These are phyloP conservation scores for Dactylellina drechsleri DNA, from an alignment of 2,329 filamentous ascomycete species.

Conservation along the genomic window DNA sequence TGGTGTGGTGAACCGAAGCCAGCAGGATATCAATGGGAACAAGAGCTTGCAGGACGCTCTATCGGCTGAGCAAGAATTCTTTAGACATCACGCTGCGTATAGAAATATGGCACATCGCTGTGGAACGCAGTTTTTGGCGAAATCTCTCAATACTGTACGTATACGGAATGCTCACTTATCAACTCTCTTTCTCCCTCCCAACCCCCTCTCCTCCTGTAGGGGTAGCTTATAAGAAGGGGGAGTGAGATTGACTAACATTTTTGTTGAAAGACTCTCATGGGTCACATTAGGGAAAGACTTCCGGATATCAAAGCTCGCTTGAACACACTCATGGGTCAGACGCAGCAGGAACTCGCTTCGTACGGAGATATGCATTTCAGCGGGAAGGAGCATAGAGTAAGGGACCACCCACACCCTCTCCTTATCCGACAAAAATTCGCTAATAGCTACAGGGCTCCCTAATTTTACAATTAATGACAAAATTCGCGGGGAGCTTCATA, in stretches of 20 bases:
- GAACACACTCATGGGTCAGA: slow-evolving; percentile 99
- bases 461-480: slow-evolving; percentile 96
- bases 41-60: slow-evolving; percentile 94
- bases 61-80: slow-evolving; percentile 90
- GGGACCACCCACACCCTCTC: neutral
- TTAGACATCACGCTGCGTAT: slow-evolving; percentile 96
- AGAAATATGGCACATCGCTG: slow-evolving; percentile 93
- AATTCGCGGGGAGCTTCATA: slow-evolving; percentile 97
- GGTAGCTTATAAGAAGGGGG: slow-evolving; percentile 24
- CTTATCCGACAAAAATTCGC: slow-evolving; percentile 17
- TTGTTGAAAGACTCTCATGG: slow-evolving; percentile 76
- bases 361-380: slow-evolving; percentile 98
- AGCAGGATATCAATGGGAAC: slow-evolving; percentile 96
- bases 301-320: slow-evolving; percentile 98
- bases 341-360: slow-evolving; percentile 95
- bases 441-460: slow-evolving; percentile 72
- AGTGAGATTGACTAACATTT: slow-evolving; percentile 18
- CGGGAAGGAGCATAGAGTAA: slow-evolving; percentile 85
- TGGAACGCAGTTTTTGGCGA: slow-evolving; percentile 92
- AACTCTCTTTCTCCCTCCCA: neutral
- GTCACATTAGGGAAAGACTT: slow-evolving; percentile 91
- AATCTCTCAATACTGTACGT: slow-evolving; percentile 79
- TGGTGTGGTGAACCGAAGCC: slow-evolving; percentile 95
- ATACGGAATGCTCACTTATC: slow-evolving; percentile 43
- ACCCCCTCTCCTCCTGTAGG: slow-evolving; percentile 9